phyloP scores from a whole-genome alignment of 1,284 basidiomycete species.

The Cryptococcus sp. region DNA sequence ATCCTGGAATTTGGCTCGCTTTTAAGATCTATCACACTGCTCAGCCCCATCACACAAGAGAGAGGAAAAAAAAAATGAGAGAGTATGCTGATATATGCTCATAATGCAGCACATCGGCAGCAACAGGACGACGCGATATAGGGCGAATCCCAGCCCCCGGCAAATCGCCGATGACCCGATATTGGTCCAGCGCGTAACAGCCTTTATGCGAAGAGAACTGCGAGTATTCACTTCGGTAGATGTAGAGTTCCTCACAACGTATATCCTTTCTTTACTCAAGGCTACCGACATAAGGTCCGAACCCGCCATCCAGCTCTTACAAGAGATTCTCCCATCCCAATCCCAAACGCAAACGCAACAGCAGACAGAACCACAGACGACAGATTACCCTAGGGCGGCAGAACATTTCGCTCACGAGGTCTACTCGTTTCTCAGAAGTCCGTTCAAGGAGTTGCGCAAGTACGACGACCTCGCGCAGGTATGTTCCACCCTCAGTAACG shows the following conservation, averaged over 20 bases:
- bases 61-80: too few species aligned
- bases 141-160: constrained; percentile 74
- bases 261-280: constrained; percentile 80
- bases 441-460: constrained; percentile 72
- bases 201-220: constrained; percentile 79
- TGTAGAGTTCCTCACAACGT: constrained; percentile 67
- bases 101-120: constrained; percentile 75
- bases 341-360: too few species aligned
- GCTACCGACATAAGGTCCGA: constrained; percentile 84
- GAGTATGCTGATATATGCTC: constrained; percentile 13
- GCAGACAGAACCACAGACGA: constrained; percentile 55
- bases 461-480: constrained; percentile 84
- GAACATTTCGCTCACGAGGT: constrained; percentile 91
- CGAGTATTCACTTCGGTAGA: constrained; percentile 79
- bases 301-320: constrained; percentile 73
- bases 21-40: not conserved
- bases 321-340: constrained; percentile 65
- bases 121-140: constrained; percentile 76
- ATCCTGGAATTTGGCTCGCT: too few species aligned
- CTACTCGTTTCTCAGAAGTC: constrained; percentile 79
- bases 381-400: constrained; percentile 65
- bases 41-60: not conserved
- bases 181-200: constrained; percentile 62
- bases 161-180: constrained; percentile 68
- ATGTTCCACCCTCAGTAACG: constrained; percentile 33